Conservation (phyloP, 768 basidiomycete species). For the Aureoboletus auriporus region DNA sequence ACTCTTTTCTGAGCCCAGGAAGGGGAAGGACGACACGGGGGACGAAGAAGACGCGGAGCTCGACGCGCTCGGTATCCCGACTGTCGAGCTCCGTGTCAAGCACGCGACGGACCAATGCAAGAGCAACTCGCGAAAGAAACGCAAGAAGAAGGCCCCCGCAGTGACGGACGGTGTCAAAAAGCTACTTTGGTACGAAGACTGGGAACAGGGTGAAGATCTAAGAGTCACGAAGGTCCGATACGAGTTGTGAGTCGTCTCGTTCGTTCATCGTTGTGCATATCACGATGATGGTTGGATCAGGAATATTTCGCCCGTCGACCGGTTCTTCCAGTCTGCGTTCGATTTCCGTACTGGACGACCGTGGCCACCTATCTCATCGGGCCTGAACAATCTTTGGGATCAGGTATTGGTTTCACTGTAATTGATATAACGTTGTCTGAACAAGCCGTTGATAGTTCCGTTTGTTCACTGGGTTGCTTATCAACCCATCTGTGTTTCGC, state of each 20-base stretch:
- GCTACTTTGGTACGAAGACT: conserved; percentile 64
- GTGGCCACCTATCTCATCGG: conserved; percentile 33
- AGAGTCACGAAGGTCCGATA: conserved; percentile 39
- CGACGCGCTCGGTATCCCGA: conserved; percentile 66
- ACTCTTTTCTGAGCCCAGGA: conserved; percentile 39
- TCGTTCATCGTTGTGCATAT: no score
- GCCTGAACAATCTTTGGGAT: conserved; percentile 54
- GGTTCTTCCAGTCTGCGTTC: conserved; percentile 52
- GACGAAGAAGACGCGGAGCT: conserved; percentile 49
- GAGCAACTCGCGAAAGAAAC: conserved; percentile 50
- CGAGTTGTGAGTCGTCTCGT: conserved; percentile 44
- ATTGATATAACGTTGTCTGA: conserved; percentile 2
- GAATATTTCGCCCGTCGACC: conserved; percentile 42
- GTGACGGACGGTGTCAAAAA: conserved; percentile 20
- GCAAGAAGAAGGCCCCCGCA: conserved; percentile 34
- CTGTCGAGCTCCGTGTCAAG: conserved; percentile 48
- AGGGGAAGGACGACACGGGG: conserved; percentile 25
- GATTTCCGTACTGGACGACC: conserved; percentile 49
- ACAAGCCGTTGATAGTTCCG: conserved; percentile 46
- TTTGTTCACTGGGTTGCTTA: conserved; percentile 54
- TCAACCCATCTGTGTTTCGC: conserved; percentile 37
- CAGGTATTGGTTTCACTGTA: conserved; percentile 39
- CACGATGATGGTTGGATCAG: conserved; percentile 27
- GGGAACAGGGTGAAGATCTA: conserved; percentile 58
- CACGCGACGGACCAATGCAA: conserved; percentile 57